A percentile compares a stretch with the other conserved stretches of the same genome.
phyloP scores from a whole-genome alignment of 164 flowering plant species.

The Kingdonia uniflora region DNA sequence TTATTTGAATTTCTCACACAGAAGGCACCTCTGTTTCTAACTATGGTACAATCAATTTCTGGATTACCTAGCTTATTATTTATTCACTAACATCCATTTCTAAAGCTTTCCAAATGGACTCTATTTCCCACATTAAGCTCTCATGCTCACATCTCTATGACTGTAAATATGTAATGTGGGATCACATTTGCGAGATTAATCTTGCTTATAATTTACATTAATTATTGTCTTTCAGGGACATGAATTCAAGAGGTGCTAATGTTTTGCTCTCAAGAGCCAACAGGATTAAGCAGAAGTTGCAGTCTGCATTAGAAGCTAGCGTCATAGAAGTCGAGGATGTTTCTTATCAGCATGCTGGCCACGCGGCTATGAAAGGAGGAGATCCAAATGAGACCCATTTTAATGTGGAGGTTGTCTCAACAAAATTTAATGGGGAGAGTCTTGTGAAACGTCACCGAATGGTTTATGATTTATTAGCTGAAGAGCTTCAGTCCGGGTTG shows the following conservation, averaged over 20 bases:
- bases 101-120: no score
- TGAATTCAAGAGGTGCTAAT: constrained; percentile 35
- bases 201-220: no score
- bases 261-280: constrained; percentile 34
- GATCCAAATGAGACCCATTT: constrained; percentile 61
- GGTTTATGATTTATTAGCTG: constrained; percentile 60
- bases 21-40: no score
- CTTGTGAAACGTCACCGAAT: constrained; percentile 75
- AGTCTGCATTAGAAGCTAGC: constrained; percentile 37
- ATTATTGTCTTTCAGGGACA: constrained; percentile 4
- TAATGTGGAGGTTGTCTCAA: constrained; percentile 61
- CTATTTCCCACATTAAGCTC: no score
- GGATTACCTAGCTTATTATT: no score
- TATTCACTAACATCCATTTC: no score
- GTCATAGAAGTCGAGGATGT: constrained; percentile 61
- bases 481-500: constrained; percentile 67
- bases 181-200: no score
- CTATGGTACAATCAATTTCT: no score
- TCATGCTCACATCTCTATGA: no score
- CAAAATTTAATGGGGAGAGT: constrained; percentile 57
- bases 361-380: constrained; percentile 51
- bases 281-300: constrained; percentile 47
- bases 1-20: no score
- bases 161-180: no score
- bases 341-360: constrained; percentile 81